Percentiles rank a stretch among this genome's conserved stretches.
phyloP scores from a whole-genome alignment of 306 rosid genomes.

The Bauhinia variegata region DNA sequence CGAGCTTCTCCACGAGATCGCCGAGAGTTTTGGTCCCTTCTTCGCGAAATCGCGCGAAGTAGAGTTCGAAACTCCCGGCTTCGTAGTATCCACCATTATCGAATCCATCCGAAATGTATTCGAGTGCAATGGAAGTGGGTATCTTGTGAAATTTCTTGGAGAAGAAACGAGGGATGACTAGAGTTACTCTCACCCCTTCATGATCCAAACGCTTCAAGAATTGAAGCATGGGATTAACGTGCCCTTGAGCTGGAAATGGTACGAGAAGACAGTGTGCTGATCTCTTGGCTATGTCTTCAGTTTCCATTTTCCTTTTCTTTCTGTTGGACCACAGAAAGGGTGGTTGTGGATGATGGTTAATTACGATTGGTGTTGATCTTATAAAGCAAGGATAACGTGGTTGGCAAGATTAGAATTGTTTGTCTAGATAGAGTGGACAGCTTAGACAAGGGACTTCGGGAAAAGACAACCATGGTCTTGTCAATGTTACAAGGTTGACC shows the following conservation, averaged over 20 bases:
- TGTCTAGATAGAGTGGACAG: no score
- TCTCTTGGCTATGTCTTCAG: background rate
- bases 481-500: no score
- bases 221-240: conserved; percentile 46
- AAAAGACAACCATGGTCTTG: no score
- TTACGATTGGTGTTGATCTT: no score
- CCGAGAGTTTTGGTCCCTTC: conserved; percentile 37
- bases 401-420: no score
- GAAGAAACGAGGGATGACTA: conserved; percentile 35
- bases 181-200: conserved; percentile 36
- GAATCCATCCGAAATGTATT: conserved; percentile 53
- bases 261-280: conserved; percentile 44
- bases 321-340: no score
- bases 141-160: conserved; percentile 1
- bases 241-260: conserved; percentile 51
- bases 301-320: conserved; percentile 1
- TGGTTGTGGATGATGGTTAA: no score
- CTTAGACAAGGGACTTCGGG: no score
- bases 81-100: conserved; percentile 6
- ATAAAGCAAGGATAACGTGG: no score
- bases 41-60: conserved; percentile 22
- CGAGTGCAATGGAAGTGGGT: conserved; percentile 20
- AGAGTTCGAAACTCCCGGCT: background rate
- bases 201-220: conserved; percentile 38
- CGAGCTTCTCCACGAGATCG: conserved; percentile 36